Conservation (phyloP, 805 yeast genomes). For the Candida loeiensis region DNA sequence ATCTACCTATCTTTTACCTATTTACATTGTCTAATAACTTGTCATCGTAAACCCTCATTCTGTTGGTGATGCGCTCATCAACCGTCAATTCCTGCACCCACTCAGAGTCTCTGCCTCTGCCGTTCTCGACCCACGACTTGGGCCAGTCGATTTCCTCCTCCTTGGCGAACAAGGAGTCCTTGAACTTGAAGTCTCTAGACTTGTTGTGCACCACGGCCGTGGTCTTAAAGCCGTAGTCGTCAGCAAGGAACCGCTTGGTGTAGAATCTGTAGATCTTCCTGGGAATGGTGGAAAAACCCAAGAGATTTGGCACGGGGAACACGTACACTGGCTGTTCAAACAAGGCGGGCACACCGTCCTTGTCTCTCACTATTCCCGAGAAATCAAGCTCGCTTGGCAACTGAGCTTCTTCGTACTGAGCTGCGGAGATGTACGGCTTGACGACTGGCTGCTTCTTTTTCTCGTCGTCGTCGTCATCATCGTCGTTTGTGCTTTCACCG, state of each 20-base stretch:
- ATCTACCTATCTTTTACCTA: conserved; percentile 4
- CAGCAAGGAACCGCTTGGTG: conserved; percentile 67
- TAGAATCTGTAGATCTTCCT: conserved; percentile 74
- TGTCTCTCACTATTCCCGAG: conserved; percentile 23
- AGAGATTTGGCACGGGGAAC: conserved; percentile 68
- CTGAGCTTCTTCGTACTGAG: conserved; percentile 50
- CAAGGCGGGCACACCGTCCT: conserved; percentile 49
- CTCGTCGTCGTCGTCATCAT: conserved; percentile 22
- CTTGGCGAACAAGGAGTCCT: conserved; percentile 41
- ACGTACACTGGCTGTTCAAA: conserved; percentile 78
- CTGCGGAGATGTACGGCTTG: conserved; percentile 59
- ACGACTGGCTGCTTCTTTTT: conserved; percentile 45
- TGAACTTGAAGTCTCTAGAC: conserved; percentile 49
- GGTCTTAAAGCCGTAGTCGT: conserved; percentile 54
- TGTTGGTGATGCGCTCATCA: conserved; percentile 61
- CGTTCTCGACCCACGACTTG: conserved; percentile 70
- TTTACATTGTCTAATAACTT: conserved; percentile 6
- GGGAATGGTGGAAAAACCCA: conserved; percentile 79
- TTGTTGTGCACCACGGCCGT: conserved; percentile 51
- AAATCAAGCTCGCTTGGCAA: conserved; percentile 62
- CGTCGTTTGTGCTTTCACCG: conserved; percentile 17
- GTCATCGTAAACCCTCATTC: conserved; percentile 47
- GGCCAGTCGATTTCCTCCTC: conserved; percentile 90
- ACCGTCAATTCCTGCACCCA: conserved; percentile 77
- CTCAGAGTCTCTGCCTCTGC: conserved; percentile 72